These are phyloP conservation scores for Xanthoconium purpureum DNA, from an alignment of 768 basidiomycete species.

Conservation along the genomic window DNA sequence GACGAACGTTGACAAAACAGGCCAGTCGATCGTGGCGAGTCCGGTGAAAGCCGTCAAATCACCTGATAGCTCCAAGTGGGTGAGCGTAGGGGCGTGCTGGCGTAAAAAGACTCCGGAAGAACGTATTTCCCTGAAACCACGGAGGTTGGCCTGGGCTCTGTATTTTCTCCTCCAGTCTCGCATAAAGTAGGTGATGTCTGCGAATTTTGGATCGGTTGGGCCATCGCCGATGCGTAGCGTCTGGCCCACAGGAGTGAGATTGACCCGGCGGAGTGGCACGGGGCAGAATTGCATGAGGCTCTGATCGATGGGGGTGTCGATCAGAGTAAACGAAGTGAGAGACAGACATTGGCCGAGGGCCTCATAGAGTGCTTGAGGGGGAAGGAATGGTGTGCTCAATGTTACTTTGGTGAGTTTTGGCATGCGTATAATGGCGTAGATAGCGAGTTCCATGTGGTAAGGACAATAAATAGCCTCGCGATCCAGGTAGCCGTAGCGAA, in stretches of 20 bases:
- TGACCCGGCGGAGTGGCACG: slow-evolving; percentile 23
- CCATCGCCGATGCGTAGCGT: slow-evolving; percentile 35
- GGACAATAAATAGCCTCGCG: slow-evolving; percentile 33
- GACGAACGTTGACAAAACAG: slow-evolving; percentile 26
- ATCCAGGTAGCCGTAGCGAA: slow-evolving; percentile 32
- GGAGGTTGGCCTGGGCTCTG: slow-evolving; percentile 30
- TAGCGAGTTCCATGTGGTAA: slow-evolving; percentile 23
- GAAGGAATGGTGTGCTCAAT: slow-evolving; percentile 31
- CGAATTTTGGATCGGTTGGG: slow-evolving; percentile 30
- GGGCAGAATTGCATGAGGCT: slow-evolving; percentile 32
- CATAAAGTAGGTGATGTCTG: slow-evolving; percentile 34
- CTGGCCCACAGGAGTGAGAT: slow-evolving; percentile 33
- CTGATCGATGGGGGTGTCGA: slow-evolving; percentile 37
- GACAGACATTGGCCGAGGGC: slow-evolving; percentile 27
- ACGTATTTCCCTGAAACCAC: slow-evolving; percentile 29
- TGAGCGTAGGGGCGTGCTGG: slow-evolving; percentile 27
- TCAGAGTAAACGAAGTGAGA: slow-evolving; percentile 26
- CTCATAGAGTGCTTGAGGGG: slow-evolving; percentile 30
- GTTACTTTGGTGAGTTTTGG: slow-evolving; percentile 30
- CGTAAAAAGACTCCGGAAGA: slow-evolving; percentile 31
- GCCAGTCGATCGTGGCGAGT: slow-evolving; percentile 33
- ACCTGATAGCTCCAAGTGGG: slow-evolving; percentile 33
- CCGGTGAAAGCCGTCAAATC: slow-evolving; percentile 26
- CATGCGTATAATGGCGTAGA: slow-evolving; percentile 28
- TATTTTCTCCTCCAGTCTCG: slow-evolving; percentile 37